Evolutionary conservation across 768 basidiomycete genomes (phyloP).

Genomic region (Pisolithus orientalis): DNA sequence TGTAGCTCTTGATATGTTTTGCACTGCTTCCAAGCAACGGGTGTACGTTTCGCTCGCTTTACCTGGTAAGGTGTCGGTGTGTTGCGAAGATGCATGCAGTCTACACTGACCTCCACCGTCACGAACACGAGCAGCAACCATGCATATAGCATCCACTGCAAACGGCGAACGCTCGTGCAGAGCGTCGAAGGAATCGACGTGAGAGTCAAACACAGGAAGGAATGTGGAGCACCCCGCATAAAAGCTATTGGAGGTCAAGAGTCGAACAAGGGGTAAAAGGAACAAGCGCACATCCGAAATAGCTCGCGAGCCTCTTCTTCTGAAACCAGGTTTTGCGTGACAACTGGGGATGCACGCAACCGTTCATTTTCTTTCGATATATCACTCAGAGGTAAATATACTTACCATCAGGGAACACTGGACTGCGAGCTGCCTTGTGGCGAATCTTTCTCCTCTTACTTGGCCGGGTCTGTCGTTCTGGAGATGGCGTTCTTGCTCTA

Average conservation of each 20-base stretch:
- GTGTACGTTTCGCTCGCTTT: conserved; percentile 68
- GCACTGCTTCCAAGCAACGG: conserved; percentile 78
- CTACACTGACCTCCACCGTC: conserved; percentile 73
- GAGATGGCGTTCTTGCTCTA: conserved; percentile 66
- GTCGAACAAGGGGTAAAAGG: conserved; percentile 4
- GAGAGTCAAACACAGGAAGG: conserved; percentile 79
- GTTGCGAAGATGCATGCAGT: not conserved
- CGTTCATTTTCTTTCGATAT: not conserved
- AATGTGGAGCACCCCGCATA: conserved; percentile 92
- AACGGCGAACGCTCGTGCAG: conserved; percentile 89
- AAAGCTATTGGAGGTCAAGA: conserved; percentile 46
- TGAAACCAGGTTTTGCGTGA: conserved; percentile 74
- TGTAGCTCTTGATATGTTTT: conserved; percentile 76
- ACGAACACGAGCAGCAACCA: conserved; percentile 86
- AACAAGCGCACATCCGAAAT: conserved; percentile 61
- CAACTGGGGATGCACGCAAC: conserved; percentile 41
- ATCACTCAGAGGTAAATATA: not conserved
- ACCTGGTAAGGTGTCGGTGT: conserved; percentile 34
- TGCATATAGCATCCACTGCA: conserved; percentile 87
- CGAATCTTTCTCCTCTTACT: conserved; percentile 67
- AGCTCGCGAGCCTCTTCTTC: conserved; percentile 82
- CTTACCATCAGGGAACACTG: conserved; percentile 75
- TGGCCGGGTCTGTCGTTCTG: conserved; percentile 63
- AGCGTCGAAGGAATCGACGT: conserved; percentile 78
- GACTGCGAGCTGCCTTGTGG: conserved; percentile 50